Evolutionary conservation across 805 yeast species (phyloP).

Genomic region (Metschnikowia gruessii): DNA sequence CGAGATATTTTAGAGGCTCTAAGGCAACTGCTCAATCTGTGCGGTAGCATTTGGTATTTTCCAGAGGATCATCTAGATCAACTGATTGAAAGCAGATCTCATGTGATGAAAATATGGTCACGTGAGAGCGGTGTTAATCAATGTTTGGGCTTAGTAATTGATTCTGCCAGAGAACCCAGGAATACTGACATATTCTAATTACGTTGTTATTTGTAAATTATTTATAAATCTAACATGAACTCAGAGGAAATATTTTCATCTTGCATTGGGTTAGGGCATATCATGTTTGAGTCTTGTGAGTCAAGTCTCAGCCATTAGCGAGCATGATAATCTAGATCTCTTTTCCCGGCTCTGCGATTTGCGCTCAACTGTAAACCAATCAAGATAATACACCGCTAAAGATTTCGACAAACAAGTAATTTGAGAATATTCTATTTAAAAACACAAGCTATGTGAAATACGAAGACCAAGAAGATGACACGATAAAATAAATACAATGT

Average conservation of each 20-base stretch:
- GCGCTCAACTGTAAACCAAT: background rate
- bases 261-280: too few species aligned
- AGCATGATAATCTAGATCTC: conserved; percentile 2
- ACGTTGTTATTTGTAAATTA: too few species aligned
- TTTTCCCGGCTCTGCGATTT: background rate
- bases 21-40: background rate
- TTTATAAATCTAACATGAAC: background rate
- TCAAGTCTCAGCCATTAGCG: background rate
- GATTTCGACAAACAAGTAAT: background rate
- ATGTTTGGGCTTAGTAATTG: too few species aligned
- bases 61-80: background rate
- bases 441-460: background rate
- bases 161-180: too few species aligned
- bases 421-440: background rate
- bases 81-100: background rate
- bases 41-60: conserved; percentile 1
- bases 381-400: background rate
- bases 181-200: too few species aligned
- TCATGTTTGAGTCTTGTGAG: too few species aligned
- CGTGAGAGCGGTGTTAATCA: background rate
- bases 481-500: too few species aligned
- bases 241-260: background rate
- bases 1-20: background rate
- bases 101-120: background rate
- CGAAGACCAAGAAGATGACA: too few species aligned